Base-by-base conservation (phyloP, 2,329 filamentous ascomycete species). In the Triangularia verruculosa region DNA sequence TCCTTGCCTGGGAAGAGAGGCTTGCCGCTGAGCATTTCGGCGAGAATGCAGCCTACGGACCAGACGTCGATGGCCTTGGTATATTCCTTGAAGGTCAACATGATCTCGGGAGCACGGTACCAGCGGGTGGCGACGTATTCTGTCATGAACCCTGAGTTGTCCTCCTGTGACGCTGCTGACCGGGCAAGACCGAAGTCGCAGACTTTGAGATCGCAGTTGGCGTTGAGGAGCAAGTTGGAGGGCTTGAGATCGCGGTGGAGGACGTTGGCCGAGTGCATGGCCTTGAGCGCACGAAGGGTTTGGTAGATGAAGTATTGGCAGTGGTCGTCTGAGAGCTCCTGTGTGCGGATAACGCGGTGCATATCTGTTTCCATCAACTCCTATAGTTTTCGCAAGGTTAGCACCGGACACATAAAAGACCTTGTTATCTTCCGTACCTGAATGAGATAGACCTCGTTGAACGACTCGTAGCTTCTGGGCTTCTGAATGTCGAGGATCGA, bases 231-330 rank as follows among this genome's bases (percentile, higher is more conserved):
- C 66, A 99, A 82, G 76, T 99, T 99, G 65, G 94, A 98, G 1
- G 95, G 95, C 82, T 99, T 99, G 71, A 99, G 83, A 79, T 99
- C 95, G 76, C 95, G 90, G 78, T 99, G 95, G 11, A 99, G 87
- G 56, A 99, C 95, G 73, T 99, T 98, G 68, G 95, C 95, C 13
- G 95, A 98, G 81, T 99, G 95, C 94, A 99, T 98, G 43, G 95
- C 95, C 83, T 99, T 99, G 73, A 99, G 84, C 11, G 94, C 95
- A 72, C 95, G 93, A 64, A 99, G 87, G 1, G 95, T 99, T 82
- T 99, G 95, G 83, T 99, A 99, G 79, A 99, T 99, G 81, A 99
- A 99, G 82, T 99, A 99, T 79, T 99, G 95, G 86, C 95, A 99
- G 78, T 99, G 95, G 77, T 99, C 95, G 78, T 99, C 95, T 39